These are phyloP conservation scores for Lipomyces chichibuensis DNA, from an alignment of 805 yeast species.

Conservation along the genomic window DNA sequence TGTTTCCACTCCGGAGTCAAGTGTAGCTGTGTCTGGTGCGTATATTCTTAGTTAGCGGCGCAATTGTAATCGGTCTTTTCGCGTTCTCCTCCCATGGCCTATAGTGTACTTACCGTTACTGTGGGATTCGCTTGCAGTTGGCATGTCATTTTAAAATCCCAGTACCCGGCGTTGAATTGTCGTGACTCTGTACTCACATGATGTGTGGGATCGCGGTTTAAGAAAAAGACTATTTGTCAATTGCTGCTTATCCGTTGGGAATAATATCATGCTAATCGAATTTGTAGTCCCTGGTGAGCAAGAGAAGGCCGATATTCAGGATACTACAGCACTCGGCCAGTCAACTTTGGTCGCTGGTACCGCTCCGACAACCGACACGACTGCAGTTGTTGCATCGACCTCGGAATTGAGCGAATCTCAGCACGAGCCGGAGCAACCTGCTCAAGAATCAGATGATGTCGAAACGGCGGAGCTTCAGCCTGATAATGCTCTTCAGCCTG, in stretches of 20 bases:
- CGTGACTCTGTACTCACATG: neutral
- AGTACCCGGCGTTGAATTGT: neutral
- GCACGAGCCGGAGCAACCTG: constrained; percentile 1
- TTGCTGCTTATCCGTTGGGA: neutral
- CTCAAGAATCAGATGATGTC: constrained; percentile 11
- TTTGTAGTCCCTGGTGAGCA: neutral
- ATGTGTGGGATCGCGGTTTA: no score
- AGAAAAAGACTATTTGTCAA: neutral
- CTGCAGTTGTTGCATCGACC: constrained; percentile 6
- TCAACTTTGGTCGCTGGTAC: neutral
- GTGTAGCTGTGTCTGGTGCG: constrained; percentile 6
- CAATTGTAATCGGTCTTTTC: neutral
- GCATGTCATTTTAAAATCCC: neutral
- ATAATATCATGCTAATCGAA: neutral
- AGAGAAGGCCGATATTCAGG: neutral
- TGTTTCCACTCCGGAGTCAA: neutral
- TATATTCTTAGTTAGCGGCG: neutral
- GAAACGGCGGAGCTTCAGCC: constrained; percentile 3
- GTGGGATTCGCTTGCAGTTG: neutral
- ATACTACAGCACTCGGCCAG: neutral
- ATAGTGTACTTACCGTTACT: neutral
- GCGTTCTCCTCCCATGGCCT: neutral
- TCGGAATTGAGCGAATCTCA: neutral
- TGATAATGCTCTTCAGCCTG: neutral
- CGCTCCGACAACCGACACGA: neutral